These are phyloP conservation scores for Quambalaria eucalypti DNA, from an alignment of 1,284 basidiomycete genomes.

Conservation along the genomic window DNA sequence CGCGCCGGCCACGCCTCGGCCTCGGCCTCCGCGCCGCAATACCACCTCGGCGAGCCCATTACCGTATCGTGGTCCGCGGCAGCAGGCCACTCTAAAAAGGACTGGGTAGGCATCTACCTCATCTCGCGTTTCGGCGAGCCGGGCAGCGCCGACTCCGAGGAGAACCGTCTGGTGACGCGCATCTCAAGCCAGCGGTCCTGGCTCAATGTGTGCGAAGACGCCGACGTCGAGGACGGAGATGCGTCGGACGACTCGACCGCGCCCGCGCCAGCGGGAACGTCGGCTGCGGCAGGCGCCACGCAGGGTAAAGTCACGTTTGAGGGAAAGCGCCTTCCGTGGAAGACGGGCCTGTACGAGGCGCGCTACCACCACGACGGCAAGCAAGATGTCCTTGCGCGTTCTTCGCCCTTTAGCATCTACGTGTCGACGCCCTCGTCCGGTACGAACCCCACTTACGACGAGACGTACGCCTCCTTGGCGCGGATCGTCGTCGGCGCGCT, in stretches of 20 bases:
- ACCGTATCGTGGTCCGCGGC: slow-evolving; percentile 79
- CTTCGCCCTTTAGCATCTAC: slow-evolving; percentile 76
- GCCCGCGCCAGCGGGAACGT: not conserved
- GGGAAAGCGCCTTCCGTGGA: slow-evolving; percentile 62
- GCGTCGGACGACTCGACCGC: not conserved
- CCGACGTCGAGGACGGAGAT: slow-evolving; percentile 56
- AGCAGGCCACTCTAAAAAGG: slow-evolving; percentile 73
- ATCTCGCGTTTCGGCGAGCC: slow-evolving; percentile 19
- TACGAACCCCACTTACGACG: slow-evolving; percentile 12
- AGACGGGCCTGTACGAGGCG: slow-evolving; percentile 76
- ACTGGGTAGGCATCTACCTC: slow-evolving; percentile 89
- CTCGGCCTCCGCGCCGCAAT: slow-evolving; percentile 49
- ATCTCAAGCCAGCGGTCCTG: slow-evolving; percentile 83
- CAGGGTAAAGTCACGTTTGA: slow-evolving; percentile 41
- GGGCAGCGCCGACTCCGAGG: slow-evolving; percentile 11
- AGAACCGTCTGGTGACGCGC: slow-evolving; percentile 54
- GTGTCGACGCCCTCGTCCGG: slow-evolving; percentile 5
- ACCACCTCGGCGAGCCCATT: slow-evolving; percentile 85
- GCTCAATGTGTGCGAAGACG: slow-evolving; percentile 80
- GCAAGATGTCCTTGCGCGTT: slow-evolving; percentile 82
- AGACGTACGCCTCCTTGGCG: slow-evolving; percentile 55
- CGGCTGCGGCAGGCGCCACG: not conserved
- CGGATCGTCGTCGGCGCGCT: slow-evolving; percentile 72
- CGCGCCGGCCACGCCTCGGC: not conserved
- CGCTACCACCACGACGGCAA: slow-evolving; percentile 57